Evolutionary conservation across 257 asterid genomes (phyloP).

Genomic region (Verbascum thapsus): DNA sequence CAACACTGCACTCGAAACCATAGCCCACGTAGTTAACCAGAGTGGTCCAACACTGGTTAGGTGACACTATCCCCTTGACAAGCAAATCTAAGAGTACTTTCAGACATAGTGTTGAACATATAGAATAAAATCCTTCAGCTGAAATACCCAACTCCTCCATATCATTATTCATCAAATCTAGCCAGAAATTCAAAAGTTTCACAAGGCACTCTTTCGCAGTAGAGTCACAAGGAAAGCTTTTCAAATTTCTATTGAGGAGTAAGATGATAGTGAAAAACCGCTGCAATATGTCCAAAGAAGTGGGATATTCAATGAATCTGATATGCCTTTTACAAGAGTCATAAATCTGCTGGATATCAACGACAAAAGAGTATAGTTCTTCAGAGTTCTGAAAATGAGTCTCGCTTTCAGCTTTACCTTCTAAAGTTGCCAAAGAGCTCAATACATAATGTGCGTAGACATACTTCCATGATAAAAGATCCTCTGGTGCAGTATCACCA

Average conservation of each 20-base stretch:
- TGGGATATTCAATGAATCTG: slow-evolving; percentile 54
- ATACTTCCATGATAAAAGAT: slow-evolving; percentile 62
- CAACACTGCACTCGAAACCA: slow-evolving; percentile 51
- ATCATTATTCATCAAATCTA: slow-evolving; percentile 64
- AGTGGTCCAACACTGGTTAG: slow-evolving; percentile 77
- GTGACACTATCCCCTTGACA: slow-evolving; percentile 50
- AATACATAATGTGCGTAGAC: slow-evolving; percentile 59
- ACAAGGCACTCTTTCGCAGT: slow-evolving; percentile 65
- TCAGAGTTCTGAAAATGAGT: slow-evolving; percentile 47
- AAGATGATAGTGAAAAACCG: slow-evolving; percentile 64
- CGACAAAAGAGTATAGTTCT: slow-evolving; percentile 52
- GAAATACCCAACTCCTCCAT: slow-evolving; percentile 51
- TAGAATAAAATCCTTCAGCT: slow-evolving; percentile 51
- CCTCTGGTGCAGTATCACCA: slow-evolving; percentile 53
- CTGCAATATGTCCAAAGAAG: slow-evolving; percentile 46
- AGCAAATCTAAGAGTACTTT: slow-evolving; percentile 59
- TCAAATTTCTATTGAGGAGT: slow-evolving; percentile 42
- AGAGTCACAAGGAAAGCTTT: slow-evolving; percentile 43
- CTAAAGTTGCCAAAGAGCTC: slow-evolving; percentile 62
- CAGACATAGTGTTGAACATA: slow-evolving; percentile 51
- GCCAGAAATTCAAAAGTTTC: slow-evolving; percentile 76
- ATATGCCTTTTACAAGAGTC: slow-evolving; percentile 52
- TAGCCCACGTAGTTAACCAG: slow-evolving; percentile 47
- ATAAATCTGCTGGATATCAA: slow-evolving; percentile 63
- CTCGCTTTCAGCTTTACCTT: slow-evolving; percentile 54